Base-by-base conservation (phyloP, 1,284 basidiomycete genomes). In the Porogramme epimiltina region DNA sequence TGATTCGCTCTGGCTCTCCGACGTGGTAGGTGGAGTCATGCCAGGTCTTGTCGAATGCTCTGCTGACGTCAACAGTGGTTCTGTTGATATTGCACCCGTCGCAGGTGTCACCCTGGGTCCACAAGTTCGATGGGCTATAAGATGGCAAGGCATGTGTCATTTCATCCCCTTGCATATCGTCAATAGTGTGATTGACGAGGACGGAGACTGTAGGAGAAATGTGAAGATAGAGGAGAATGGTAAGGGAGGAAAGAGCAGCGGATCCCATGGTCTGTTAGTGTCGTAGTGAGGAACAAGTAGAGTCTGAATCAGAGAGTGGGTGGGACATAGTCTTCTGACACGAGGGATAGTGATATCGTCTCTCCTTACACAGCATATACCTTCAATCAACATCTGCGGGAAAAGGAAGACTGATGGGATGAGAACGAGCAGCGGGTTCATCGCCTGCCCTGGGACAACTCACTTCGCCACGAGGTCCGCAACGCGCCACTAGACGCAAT, bases 131-230 rank as follows among this genome's bases (percentile, higher is more conserved):
- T 2, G 54, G 54, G 6, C 3, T 13, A 24, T 52, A 55, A 11
- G 19, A 18, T 5, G 54, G 54, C 2, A 26, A 6, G 8, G 26
- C 28, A 16, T 47, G 47, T 2, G 50, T 53, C 10, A 39, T 36
- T n/a, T 39, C 43, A 31, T 51, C 48, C 2, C 51, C 51, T 15
- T 31, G 25, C 13, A 42, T 13, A 39, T 51, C 55, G 45, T 56
- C 55, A 18, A 56, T 51, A 11, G 51, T 51, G 2, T 24, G 42
- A 25, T 49, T 49, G 11, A 37, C 13, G 3, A 72, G 59, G 5
- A 62, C 59, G 23, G 22, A 1, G 15, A 24, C n/a, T n/a, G n/a
- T n/a, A n/a, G n/a, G n/a, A 15, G 36, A 18, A 9, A 15, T 2
- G 13, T 11, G 20, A 22, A 15, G 15, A 34, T 1, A n/a, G 38